Evolutionary conservation across 495 filamentous ascomycete genomes (phyloP), one percentile per base, ranked within the genome.

Genomic region (Penicillium salamii): DNA sequence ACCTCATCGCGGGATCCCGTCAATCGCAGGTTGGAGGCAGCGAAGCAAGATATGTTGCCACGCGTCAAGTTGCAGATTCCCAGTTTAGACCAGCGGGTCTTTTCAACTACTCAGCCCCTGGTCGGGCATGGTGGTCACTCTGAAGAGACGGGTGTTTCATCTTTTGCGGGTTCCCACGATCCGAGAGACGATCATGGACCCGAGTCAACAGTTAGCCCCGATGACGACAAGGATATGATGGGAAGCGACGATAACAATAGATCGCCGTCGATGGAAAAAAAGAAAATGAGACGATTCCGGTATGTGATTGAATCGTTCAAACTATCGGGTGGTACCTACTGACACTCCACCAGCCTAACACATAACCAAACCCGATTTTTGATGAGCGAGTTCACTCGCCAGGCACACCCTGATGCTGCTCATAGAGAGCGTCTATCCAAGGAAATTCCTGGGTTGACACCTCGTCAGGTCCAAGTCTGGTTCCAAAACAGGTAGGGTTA

Each of bases 401-500:
- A 97, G 59, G 88, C 92, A 17, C 92, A 97, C 71, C 92, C 92
- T 11, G 91, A 97, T 66, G 91, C 92, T 24, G 88, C 89, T 36
- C 91, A 97, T 70, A 81, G 92, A 48, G 91, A 97, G 67, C 78
- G 91, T 26, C 74, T 97, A 42, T 92, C 92, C 26, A 77, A 87
- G 48, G 92, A 97, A 61, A 97, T 97, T 43, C 92, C 92, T 35
- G 92, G 92, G 8, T 72, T 97, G 36, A 96, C 88, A 50, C 90
- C 92, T 33, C 83, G 92, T 49, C 92, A 97, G 64, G 92, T 97
- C 7, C 92, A 97, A 72, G 92, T 97, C 50, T 97, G 92, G 92
- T 97, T 97, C 68, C 92, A 97, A 69, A 97, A 97, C 70, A 83
- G 92, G 92, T 96, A 78, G 55, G 78, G 65, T 44, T 26, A 20